These are phyloP conservation scores for Phytophthora rubi DNA, from an alignment of 352 stramenopile species.

Conservation along the genomic window DNA sequence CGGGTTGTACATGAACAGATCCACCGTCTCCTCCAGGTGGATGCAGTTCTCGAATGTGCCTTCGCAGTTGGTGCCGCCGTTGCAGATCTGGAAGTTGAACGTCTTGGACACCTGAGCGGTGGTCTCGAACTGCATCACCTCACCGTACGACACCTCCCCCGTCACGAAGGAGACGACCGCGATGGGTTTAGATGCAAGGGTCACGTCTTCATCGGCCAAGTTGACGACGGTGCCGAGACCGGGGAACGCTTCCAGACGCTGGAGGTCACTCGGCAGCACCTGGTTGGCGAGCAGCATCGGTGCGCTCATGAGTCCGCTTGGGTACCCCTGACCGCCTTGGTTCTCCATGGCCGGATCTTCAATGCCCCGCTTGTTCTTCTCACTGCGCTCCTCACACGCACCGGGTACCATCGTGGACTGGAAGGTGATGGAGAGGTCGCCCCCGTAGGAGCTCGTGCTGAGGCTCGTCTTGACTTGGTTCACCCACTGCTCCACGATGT, in stretches of 20 bases:
- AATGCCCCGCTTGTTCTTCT: slow-evolving; percentile 31
- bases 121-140: slow-evolving; percentile 39
- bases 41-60: slow-evolving; percentile 43
- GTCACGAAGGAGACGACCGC: slow-evolving; percentile 56
- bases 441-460: slow-evolving; percentile 1
- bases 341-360: slow-evolving; percentile 25
- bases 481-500: slow-evolving; percentile 57
- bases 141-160: slow-evolving; percentile 41
- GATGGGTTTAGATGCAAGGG: slow-evolving; percentile 20
- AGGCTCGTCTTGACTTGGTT: slow-evolving; percentile 31
- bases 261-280: slow-evolving; percentile 31
- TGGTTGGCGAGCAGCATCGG: slow-evolving; percentile 23
- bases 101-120: slow-evolving; percentile 35
- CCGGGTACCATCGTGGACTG: slow-evolving; percentile 53
- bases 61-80: slow-evolving; percentile 13
- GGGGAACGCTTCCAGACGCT: slow-evolving; percentile 46
- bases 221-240: slow-evolving; percentile 41
- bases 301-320: neutral
- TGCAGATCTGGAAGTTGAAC: slow-evolving; percentile 55
- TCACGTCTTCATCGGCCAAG: slow-evolving; percentile 14
- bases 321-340: slow-evolving; percentile 4
- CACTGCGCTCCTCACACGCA: slow-evolving; percentile 38
- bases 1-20: slow-evolving; percentile 75
- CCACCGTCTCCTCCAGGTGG: slow-evolving; percentile 36
- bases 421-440: slow-evolving; percentile 32